These are phyloP conservation scores for Grigorovia humatica DNA, from an alignment of 805 yeast genomes.

Conservation along the genomic window DNA sequence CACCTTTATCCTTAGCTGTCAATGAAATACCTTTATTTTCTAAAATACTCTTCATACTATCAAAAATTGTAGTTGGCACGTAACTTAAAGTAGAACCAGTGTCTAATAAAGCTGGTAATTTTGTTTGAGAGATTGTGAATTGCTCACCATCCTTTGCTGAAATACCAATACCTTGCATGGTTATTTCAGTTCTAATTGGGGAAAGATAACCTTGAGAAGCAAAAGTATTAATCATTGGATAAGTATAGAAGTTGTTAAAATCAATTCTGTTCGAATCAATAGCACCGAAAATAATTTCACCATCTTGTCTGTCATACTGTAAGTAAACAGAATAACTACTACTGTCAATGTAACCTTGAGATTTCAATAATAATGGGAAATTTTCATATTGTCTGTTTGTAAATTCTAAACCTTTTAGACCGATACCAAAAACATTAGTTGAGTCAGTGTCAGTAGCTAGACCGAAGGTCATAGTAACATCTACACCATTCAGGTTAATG, in stretches of 20 bases:
- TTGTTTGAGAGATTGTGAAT: conserved; percentile 15
- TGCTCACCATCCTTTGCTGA: conserved; percentile 12
- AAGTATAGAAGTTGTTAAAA: conserved; percentile 37
- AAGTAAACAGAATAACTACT: conserved; percentile 55
- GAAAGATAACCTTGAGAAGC: conserved; percentile 7
- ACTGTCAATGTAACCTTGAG: conserved; percentile 45
- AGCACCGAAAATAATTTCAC: conserved; percentile 60
- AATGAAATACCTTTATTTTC: conserved; percentile 30
- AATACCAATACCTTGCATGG: conserved; percentile 25
- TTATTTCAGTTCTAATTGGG: conserved; percentile 18
- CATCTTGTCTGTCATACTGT: conserved; percentile 35
- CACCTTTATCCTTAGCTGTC: conserved; percentile 6
- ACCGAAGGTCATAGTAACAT: conserved; percentile 50
- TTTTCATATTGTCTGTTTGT: conserved; percentile 39
- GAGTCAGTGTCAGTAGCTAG: conserved; percentile 50
- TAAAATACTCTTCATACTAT: conserved; percentile 31
- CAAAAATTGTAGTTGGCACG: conserved; percentile 34
- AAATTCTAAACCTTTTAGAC: conserved; percentile 1
- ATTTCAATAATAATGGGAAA: conserved; percentile 51
- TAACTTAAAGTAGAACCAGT: conserved; percentile 44
- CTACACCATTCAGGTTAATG: conserved; percentile 19
- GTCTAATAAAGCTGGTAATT: conserved; percentile 37
- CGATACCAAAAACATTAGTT: background rate
- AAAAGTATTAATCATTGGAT: conserved; percentile 40
- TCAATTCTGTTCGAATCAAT: conserved; percentile 46